Base-by-base conservation (phyloP, 345 rosid genomes). In the Brassica incana region DNA sequence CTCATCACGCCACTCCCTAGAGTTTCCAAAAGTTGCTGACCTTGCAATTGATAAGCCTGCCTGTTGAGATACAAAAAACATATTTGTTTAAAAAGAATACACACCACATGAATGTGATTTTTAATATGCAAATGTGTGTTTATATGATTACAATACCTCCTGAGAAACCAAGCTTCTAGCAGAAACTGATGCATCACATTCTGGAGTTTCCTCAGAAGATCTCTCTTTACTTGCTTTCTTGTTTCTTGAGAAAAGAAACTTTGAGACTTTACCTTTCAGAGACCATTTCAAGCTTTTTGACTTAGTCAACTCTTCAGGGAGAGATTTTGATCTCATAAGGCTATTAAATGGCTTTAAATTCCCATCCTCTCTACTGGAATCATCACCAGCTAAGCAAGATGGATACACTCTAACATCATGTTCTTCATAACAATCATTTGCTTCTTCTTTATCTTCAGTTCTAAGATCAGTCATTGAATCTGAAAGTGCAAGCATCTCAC, bases 401-500 rank as follows among this genome's bases (percentile, higher is more conserved):
- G 36, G 36, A 33, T 33, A 33, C 36, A 23, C 25, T 23, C 25
- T 23, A 23, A 23, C 25, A 80, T 69, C 82, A 58, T 78, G 86
- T 15, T 80, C 84, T 80, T 80, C 84, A 18, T 67, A 81, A 84
- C 79, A 82, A 75, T 76, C 83, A 54, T 81, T 85, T 81, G 71
- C 66, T 72, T 86, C 86, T 71, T 23, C 25, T 23, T 23, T 2
- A 1, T 23, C 25, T 1, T 85, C 85, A 2, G 77, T 65, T 77
- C 25, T 83, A 54, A 73, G 68, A n/a, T 82, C 80, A 58, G 82
- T 85, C 78, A 40, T 89, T 23, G 84, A 30, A 80, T 91, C 98
- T 61, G 92, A 85, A 18, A 95, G 90, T 35, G 97, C 89, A 84
- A 95, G 99, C 99, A 95, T 91, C 83, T 95, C 99, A 45, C 98